phyloP scores from a whole-genome alignment of 2,329 filamentous ascomycete species.

The Verticillium longisporum region DNA sequence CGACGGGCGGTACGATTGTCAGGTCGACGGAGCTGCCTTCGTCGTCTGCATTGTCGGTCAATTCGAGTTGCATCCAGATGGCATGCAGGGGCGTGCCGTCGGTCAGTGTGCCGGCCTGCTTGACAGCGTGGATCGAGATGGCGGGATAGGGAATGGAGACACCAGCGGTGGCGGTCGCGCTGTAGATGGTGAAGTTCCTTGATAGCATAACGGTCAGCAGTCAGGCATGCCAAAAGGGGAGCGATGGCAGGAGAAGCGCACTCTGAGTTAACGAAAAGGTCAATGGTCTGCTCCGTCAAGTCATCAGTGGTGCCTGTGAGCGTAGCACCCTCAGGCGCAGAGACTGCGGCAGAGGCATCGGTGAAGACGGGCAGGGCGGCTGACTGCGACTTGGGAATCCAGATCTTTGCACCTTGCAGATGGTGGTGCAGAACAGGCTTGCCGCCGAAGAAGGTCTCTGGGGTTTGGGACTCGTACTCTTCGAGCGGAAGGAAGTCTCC shows the following conservation, averaged over 20 bases:
- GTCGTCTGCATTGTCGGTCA: slow-evolving; percentile 49
- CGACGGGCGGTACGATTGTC: slow-evolving; percentile 50
- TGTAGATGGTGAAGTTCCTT: slow-evolving; percentile 55
- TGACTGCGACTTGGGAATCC: slow-evolving; percentile 47
- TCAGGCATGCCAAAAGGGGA: neutral
- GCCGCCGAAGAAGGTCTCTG: slow-evolving; percentile 62
- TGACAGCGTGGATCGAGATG: slow-evolving; percentile 70
- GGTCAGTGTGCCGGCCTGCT: slow-evolving; percentile 41
- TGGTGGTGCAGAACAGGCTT: slow-evolving; percentile 67
- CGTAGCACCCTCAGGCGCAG: slow-evolving; percentile 22
- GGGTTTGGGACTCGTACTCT: slow-evolving; percentile 67
- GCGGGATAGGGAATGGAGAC: slow-evolving; percentile 66
- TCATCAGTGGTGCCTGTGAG: slow-evolving; percentile 27
- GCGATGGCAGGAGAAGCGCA: slow-evolving; percentile 6
- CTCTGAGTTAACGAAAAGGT: slow-evolving; percentile 49
- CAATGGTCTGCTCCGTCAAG: slow-evolving; percentile 39
- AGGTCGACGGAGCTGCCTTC: slow-evolving; percentile 64
- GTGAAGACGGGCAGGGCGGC: slow-evolving; percentile 48
- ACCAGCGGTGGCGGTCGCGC: slow-evolving; percentile 47
- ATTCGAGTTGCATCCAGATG: slow-evolving; percentile 63
- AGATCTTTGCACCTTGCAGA: slow-evolving; percentile 48
- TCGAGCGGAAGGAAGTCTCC: slow-evolving; percentile 57
- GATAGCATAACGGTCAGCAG: neutral
- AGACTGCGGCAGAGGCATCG: slow-evolving; percentile 24
- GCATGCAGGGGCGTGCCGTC: slow-evolving; percentile 32